Base-by-base conservation (phyloP, 352 stramenopile genomes). In the Blastocystis sp. region DNA sequence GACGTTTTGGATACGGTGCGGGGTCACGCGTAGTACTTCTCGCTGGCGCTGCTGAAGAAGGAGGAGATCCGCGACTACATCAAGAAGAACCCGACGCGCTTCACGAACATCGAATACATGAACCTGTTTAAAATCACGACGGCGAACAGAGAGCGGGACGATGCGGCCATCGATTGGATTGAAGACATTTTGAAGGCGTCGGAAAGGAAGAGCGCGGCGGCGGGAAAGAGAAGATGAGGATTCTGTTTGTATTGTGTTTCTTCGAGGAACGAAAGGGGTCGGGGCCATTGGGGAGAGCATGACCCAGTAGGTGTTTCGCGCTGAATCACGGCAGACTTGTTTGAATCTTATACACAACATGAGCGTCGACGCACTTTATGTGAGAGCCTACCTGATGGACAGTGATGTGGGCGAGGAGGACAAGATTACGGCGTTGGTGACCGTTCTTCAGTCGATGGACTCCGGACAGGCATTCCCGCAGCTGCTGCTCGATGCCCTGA, bases 161-260 rank as follows among this genome's bases (percentile, higher is more conserved):
- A 79, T 40, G 78, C 78, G 40, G 78, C 78, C 11, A 88, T 88
- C 45, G 78, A 88, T 34, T 88, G 78, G 78, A 88, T 88, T 28
- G 67, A 76, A 28, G 78, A 88, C 11, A 88, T 88, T 60, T 19
- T 88, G 45, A 69, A 88, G n/a, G 60, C 45, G n/a, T 19, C 21
- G 17, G 19, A 84, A 40, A 38, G 19, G 34, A 28, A 45, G 74
- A 67, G 45, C 28, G 28, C 28, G 28, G 28, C 28, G 28, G 28
- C 28, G 28, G 28, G 28, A 0, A 14, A 56, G 48, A 56, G 5
- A 56, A 56, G 5, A 14, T 56, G 48, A 56, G 48, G 5, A 17
- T 7, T 56, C 14, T 56, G 48, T 56, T 56, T 7, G 48, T 7
- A 56, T 56, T 17, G 48, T 14, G 48, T 56, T 56, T 56, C 5